These are phyloP conservation scores for Cupressus sempervirens DNA, from an alignment of 75 land plant genomes.

Conservation along the genomic window DNA sequence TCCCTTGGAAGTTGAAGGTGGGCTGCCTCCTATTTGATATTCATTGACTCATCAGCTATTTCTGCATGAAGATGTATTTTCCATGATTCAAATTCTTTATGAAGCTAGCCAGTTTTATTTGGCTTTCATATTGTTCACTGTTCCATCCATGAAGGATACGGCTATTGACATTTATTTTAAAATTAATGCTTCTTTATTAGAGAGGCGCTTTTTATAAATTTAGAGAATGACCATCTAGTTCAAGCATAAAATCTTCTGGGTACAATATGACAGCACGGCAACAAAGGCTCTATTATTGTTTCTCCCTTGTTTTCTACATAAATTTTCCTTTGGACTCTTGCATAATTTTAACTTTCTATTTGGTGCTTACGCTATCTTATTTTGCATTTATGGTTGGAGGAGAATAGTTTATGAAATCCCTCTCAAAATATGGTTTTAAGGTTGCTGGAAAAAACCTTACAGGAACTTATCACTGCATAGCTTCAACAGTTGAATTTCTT, in stretches of 20 bases:
- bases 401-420: not conserved
- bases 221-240: not conserved
- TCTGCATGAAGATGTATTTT: slow-evolving; percentile 3
- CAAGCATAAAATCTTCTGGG: not conserved
- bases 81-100: not conserved
- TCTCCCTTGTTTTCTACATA: not conserved
- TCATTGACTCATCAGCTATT: not conserved
- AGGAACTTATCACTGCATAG: not conserved
- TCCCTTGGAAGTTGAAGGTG: not conserved
- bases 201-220: slow-evolving; percentile 3
- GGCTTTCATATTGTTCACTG: slow-evolving; percentile 4
- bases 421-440: not conserved
- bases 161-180: slow-evolving; percentile 6
- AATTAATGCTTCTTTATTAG: not conserved
- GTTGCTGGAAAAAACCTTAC: not conserved
- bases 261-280: not conserved
- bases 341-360: not conserved
- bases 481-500: not conserved
- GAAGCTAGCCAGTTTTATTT: slow-evolving; percentile 9
- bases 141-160: slow-evolving; percentile 4
- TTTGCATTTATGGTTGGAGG: not conserved
- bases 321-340: not conserved
- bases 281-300: not conserved
- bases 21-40: not conserved
- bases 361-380: not conserved